Evolutionary conservation across 1,284 basidiomycete genomes (phyloP).

Genomic region (Bondarzewia mesenterica): DNA sequence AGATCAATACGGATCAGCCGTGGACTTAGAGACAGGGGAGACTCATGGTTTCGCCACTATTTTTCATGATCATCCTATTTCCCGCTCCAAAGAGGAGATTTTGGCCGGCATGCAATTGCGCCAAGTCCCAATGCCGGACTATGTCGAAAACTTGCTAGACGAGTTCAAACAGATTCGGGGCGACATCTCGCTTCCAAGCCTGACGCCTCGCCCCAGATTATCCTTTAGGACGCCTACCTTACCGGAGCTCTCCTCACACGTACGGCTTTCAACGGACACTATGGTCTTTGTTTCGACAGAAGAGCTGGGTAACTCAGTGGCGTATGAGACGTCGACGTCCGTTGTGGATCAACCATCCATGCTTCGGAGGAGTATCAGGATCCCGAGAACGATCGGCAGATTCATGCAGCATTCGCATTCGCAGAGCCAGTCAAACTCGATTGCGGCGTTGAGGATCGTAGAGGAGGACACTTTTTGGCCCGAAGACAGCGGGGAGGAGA

Average conservation of each 20-base stretch:
- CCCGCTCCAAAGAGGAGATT: not conserved
- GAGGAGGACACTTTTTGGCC: not conserved
- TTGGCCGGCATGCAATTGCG: not conserved
- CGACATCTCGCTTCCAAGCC: not conserved
- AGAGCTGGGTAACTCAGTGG: not conserved
- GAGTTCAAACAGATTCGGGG: not conserved
- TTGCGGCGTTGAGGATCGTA: not conserved
- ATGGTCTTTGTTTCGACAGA: not conserved
- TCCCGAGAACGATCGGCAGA: not conserved
- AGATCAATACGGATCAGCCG: not conserved
- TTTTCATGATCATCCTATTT: not conserved
- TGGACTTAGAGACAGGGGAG: not conserved
- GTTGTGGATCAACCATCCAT: not conserved
- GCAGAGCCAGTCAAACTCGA: not conserved
- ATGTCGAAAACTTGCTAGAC: not conserved
- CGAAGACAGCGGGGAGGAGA: not conserved
- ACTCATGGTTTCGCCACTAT: conserved; percentile 2
- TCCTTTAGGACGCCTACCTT: not conserved
- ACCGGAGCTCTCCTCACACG: not conserved
- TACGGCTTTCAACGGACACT: not conserved
- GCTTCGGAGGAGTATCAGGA: not conserved
- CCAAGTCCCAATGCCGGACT: not conserved
- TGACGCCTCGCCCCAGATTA: not conserved
- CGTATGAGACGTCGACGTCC: not conserved
- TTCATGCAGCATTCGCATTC: not conserved